Conservation (phyloP, 2,329 filamentous ascomycete genomes). For the Penicillium hesseltinei region DNA sequence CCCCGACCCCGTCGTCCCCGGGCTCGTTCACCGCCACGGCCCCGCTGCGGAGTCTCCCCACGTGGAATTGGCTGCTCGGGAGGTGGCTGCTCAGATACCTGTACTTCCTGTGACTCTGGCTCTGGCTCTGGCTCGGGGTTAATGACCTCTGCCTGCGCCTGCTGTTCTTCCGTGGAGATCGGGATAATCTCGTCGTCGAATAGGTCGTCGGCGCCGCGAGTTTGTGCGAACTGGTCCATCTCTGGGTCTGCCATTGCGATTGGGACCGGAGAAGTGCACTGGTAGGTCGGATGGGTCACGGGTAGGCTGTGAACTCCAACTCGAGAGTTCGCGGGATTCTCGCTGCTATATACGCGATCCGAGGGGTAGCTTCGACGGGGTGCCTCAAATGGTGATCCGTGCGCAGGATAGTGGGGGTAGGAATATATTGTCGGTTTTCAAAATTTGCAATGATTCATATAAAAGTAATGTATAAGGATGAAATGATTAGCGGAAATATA, state of each 20-base stretch:
- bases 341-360: slow-evolving; percentile 14
- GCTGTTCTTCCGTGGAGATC: slow-evolving; percentile 37
- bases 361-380: slow-evolving; percentile 23
- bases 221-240: slow-evolving; percentile 52
- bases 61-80: slow-evolving; percentile 20
- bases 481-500: not conserved
- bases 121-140: slow-evolving; percentile 17
- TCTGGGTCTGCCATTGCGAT: slow-evolving; percentile 17
- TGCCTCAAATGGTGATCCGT: slow-evolving; percentile 24
- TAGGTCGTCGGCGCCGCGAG: slow-evolving; percentile 50
- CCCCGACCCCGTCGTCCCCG: slow-evolving; percentile 32
- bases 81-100: slow-evolving; percentile 14
- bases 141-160: slow-evolving; percentile 22
- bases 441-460: not conserved
- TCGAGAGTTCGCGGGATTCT: slow-evolving; percentile 7
- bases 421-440: not conserved
- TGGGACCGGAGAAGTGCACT: not conserved
- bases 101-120: slow-evolving; percentile 11
- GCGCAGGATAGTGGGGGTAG: slow-evolving; percentile 13
- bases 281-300: not conserved
- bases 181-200: slow-evolving; percentile 53
- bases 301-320: not conserved
- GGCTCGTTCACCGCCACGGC: slow-evolving; percentile 31
- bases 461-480: not conserved
- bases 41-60: slow-evolving; percentile 27